Conservation (phyloP, 805 yeast species). For the Spathaspora boniae region DNA sequence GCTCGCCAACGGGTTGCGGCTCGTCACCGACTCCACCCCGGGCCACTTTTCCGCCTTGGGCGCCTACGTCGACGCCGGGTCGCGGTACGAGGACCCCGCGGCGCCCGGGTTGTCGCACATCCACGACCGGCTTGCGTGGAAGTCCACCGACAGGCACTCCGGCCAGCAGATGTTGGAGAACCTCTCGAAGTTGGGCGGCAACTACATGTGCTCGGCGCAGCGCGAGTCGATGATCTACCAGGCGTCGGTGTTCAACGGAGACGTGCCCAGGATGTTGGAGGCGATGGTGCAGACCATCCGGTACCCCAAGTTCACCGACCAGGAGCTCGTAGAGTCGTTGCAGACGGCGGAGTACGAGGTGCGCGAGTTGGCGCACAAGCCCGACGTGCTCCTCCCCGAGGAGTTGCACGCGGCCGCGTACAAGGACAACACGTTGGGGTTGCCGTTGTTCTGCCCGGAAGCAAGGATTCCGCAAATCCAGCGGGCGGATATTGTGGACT, state of each 20-base stretch:
- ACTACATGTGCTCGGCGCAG: constrained; percentile 88
- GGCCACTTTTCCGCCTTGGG: constrained; percentile 92
- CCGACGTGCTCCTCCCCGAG: constrained; percentile 85
- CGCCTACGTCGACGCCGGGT: constrained; percentile 85
- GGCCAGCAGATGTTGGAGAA: constrained; percentile 72
- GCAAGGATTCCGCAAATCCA: constrained; percentile 59
- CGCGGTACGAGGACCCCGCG: constrained; percentile 65
- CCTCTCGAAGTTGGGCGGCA: constrained; percentile 84
- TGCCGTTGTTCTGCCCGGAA: constrained; percentile 78
- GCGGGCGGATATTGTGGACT: constrained; percentile 50
- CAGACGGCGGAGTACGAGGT: constrained; percentile 70
- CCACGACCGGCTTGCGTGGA: constrained; percentile 81
- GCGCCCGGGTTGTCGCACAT: constrained; percentile 78
- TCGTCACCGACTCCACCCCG: constrained; percentile 81
- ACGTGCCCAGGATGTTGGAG: constrained; percentile 73
- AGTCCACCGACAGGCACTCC: constrained; percentile 54
- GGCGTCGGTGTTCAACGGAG: constrained; percentile 88
- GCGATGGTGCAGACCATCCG: constrained; percentile 76
- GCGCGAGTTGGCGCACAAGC: constrained; percentile 75
- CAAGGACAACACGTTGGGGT: constrained; percentile 68
- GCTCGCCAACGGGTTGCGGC: constrained; percentile 71
- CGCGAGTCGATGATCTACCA: constrained; percentile 92
- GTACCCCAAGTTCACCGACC: constrained; percentile 61
- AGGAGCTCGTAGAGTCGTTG: constrained; percentile 72
- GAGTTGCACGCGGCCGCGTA: constrained; percentile 85